A percentile compares a stretch with the other conserved stretches of the same genome.
Conservation (phyloP, 106 monocot genomes). For the Gastrodia elata region DNA sequence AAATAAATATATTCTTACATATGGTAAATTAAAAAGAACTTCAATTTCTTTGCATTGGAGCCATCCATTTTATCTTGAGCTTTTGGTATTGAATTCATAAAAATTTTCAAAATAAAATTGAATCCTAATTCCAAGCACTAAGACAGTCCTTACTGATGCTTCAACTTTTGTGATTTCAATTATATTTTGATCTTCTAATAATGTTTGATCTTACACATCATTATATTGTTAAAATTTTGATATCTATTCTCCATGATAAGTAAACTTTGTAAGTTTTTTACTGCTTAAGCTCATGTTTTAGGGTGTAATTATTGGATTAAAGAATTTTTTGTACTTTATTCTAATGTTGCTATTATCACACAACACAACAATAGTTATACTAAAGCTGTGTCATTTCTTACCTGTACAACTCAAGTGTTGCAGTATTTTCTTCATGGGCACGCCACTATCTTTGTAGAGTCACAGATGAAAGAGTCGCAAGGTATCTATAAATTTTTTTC, state of each 20-base stretch:
- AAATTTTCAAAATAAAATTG: background rate
- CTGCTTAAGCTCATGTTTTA: background rate
- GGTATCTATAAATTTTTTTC: no score
- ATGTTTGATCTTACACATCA: background rate
- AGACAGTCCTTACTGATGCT: background rate
- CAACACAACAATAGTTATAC: background rate
- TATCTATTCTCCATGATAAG: background rate
- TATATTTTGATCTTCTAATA: background rate
- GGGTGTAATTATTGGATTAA: background rate
- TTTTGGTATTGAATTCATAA: background rate
- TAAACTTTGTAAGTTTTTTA: background rate
- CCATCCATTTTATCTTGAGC: background rate
- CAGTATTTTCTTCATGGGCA: constrained; percentile 92
- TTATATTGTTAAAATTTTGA: background rate
- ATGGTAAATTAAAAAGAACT: background rate
- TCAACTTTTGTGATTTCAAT: background rate
- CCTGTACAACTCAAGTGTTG: constrained; percentile 50
- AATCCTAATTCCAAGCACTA: background rate
- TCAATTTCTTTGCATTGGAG: background rate
- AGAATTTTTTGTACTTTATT: background rate
- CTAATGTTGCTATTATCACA: background rate
- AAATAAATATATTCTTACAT: background rate
- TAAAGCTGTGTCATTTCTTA: background rate
- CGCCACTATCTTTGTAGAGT: constrained; percentile 21
- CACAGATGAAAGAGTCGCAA: constrained; percentile 12